Conservation (phyloP, 257 asterid species). For the Gynochthodes officinalis region DNA sequence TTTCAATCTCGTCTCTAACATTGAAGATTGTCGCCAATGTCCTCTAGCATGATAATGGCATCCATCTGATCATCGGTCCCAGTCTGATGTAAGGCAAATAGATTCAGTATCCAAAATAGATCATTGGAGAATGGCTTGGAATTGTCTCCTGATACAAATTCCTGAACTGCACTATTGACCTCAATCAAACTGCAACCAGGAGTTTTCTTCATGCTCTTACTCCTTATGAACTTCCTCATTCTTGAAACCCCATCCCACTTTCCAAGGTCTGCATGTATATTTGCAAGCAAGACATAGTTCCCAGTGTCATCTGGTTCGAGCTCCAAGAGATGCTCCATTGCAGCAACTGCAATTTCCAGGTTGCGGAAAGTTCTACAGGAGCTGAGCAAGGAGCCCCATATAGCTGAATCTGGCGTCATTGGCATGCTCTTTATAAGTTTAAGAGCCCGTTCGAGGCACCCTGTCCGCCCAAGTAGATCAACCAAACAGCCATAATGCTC, state of each 20-base stretch:
- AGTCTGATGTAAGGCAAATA: conserved; percentile 46
- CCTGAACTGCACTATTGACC: conserved; percentile 53
- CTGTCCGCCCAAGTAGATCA: conserved; percentile 70
- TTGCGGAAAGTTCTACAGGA: conserved; percentile 58
- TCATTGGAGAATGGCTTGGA: conserved; percentile 48
- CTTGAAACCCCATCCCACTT: conserved; percentile 75
- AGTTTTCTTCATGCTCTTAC: conserved; percentile 56
- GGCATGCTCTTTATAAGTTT: conserved; percentile 51
- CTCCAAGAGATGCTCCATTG: conserved; percentile 52
- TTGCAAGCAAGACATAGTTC: conserved; percentile 62
- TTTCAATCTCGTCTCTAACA: background rate
- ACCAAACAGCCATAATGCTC: conserved; percentile 78
- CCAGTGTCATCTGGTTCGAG: conserved; percentile 72
- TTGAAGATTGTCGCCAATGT: background rate
- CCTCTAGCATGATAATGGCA: conserved; percentile 2
- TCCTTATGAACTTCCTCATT: conserved; percentile 56
- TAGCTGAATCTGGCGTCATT: conserved; percentile 63
- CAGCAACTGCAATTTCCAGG: conserved; percentile 58
- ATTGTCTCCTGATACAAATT: conserved; percentile 58
- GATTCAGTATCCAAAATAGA: conserved; percentile 37
- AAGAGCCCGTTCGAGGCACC: conserved; percentile 55
- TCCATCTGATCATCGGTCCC: conserved; percentile 22
- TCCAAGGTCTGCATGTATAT: conserved; percentile 67
- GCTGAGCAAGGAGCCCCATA: conserved; percentile 79
- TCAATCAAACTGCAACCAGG: conserved; percentile 69